Conservation (phyloP, 2,329 filamentous ascomycete species). For the Pseudocercospora crystallina region DNA sequence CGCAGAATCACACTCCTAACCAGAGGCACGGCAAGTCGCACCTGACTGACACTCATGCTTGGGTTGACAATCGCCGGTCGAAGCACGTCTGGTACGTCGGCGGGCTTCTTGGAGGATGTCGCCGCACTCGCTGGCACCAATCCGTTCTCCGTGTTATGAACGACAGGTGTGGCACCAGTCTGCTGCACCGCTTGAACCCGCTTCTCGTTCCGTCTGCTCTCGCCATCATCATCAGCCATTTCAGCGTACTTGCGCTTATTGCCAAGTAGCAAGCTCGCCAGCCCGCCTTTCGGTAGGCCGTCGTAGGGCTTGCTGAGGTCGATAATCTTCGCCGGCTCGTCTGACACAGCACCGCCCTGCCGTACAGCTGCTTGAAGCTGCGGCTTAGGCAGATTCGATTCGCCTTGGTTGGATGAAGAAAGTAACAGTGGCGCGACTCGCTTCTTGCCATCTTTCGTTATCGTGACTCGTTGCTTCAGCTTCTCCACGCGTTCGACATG, state of each 20-base stretch:
- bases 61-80: slow-evolving; percentile 85
- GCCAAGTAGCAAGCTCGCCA: slow-evolving; percentile 81
- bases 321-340: slow-evolving; percentile 60
- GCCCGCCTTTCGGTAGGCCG: slow-evolving; percentile 83
- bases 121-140: slow-evolving; percentile 71
- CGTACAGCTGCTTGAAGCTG: slow-evolving; percentile 78
- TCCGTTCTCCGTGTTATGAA: slow-evolving; percentile 75
- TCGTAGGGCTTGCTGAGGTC: slow-evolving; percentile 94
- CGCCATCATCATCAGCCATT: slow-evolving; percentile 73
- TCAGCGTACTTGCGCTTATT: slow-evolving; percentile 84
- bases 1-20: slow-evolving; percentile 79
- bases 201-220: slow-evolving; percentile 64
- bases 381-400: slow-evolving; percentile 85
- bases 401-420: slow-evolving; percentile 76
- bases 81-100: slow-evolving; percentile 72
- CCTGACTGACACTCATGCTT: slow-evolving; percentile 74
- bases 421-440: slow-evolving; percentile 88
- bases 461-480: slow-evolving; percentile 86
- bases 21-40: slow-evolving; percentile 83
- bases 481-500: slow-evolving; percentile 62
- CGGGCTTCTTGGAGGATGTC: slow-evolving; percentile 44
- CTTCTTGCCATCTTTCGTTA: slow-evolving; percentile 97
- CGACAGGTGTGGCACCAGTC: slow-evolving; percentile 67
- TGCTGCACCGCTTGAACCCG: slow-evolving; percentile 59
- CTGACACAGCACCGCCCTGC: slow-evolving; percentile 49